Percentiles rank a stretch among this genome's conserved stretches.
Conservation (phyloP, 805 yeast species). For the Huiozyma sinensis region DNA sequence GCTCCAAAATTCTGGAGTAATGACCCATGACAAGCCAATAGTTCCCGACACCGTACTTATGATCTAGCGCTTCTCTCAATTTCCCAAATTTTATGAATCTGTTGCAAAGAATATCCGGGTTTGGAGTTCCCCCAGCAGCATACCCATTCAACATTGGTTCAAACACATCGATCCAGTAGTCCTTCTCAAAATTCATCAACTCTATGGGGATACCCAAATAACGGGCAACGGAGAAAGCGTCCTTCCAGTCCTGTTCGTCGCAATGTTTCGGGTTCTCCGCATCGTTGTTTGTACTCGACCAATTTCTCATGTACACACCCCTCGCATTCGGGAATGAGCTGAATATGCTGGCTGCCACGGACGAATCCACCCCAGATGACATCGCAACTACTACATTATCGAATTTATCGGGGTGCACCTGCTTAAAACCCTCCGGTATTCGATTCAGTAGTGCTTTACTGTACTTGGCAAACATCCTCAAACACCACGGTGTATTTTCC, state of each 20-base stretch:
- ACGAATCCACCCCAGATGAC: conserved; percentile 96
- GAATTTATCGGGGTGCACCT: conserved; percentile 31
- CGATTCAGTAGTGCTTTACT: background rate
- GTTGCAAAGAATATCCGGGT: conserved; percentile 90
- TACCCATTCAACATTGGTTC: conserved; percentile 81
- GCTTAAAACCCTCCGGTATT: conserved; percentile 1
- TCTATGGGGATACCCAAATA: conserved; percentile 58
- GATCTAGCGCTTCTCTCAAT: conserved; percentile 45
- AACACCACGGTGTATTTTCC: too few relatives aligned
- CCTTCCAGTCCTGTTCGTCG: conserved; percentile 82
- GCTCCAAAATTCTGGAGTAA: conserved; percentile 44
- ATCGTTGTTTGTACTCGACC: conserved; percentile 40
- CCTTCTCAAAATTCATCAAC: conserved; percentile 74
- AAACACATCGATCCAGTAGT: conserved; percentile 89
- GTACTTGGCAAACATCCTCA: background rate
- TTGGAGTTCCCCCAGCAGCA: conserved; percentile 71
- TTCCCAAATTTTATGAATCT: conserved; percentile 78
- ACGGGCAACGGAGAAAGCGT: conserved; percentile 55
- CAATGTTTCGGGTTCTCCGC: conserved; percentile 42
- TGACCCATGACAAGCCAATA: conserved; percentile 94
- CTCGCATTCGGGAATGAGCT: conserved; percentile 50
- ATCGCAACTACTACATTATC: conserved; percentile 76
- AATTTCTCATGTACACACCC: conserved; percentile 91
- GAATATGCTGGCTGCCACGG: conserved; percentile 69
- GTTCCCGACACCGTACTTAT: conserved; percentile 27